phyloP scores from a whole-genome alignment of 768 basidiomycete genomes.

The Boletus sp. region DNA sequence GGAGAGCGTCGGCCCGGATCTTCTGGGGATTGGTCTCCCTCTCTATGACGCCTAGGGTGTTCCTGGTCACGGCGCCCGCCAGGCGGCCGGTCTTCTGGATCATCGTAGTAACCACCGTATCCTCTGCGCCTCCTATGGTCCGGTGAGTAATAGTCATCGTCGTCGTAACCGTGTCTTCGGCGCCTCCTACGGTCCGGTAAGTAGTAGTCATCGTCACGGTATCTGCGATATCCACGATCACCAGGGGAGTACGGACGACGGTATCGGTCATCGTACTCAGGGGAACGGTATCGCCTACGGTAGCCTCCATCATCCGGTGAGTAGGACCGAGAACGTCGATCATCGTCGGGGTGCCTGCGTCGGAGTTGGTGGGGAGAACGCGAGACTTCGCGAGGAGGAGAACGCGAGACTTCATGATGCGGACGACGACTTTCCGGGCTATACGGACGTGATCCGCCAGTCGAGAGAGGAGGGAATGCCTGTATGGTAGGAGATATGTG shows the following conservation, averaged over 20 bases:
- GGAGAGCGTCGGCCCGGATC: constrained; percentile 1
- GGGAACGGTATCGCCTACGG: constrained; percentile 7
- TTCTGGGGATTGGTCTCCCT: constrained; percentile 7
- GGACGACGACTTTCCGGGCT: constrained; percentile 4
- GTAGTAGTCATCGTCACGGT: constrained; percentile 8
- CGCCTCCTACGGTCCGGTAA: constrained; percentile 13
- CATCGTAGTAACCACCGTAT: neutral
- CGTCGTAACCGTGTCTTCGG: neutral
- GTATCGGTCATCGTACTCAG: constrained; percentile 12
- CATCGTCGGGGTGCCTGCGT: constrained; percentile 1
- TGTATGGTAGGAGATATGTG: constrained; percentile 26
- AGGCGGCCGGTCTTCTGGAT: constrained; percentile 8
- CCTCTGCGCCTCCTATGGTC: constrained; percentile 6
- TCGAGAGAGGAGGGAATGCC: constrained; percentile 12
- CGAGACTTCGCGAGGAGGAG: constrained; percentile 6
- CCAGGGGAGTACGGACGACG: constrained; percentile 16
- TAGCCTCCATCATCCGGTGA: constrained; percentile 14
- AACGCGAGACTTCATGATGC: neutral
- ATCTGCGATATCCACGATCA: constrained; percentile 12
- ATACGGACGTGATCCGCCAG: constrained; percentile 11
- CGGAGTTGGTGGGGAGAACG: constrained; percentile 6
- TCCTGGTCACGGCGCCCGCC: too few species aligned
- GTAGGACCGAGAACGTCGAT: constrained; percentile 23
- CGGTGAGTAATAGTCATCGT: constrained; percentile 11
- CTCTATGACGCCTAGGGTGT: neutral